Conservation (phyloP, 495 filamentous ascomycete genomes). For the Annulohypoxylon maeteangense region DNA sequence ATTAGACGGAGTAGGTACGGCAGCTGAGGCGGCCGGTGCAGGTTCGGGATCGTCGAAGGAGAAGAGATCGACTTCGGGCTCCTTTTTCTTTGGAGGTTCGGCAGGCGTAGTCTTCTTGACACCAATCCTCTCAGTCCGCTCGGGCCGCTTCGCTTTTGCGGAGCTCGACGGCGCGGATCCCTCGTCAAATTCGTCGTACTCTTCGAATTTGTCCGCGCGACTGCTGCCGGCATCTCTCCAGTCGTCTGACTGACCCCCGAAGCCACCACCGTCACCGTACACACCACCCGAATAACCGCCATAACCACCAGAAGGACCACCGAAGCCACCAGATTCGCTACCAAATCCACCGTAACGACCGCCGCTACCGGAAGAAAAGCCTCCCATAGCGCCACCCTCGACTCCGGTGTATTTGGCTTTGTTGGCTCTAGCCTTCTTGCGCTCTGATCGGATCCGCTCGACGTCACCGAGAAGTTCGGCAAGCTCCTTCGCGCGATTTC, state of each 20-base stretch:
- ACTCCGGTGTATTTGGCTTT: slow-evolving; percentile 95
- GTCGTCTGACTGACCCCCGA: slow-evolving; percentile 73
- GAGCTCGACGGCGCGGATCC: slow-evolving; percentile 63
- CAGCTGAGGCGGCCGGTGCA: slow-evolving; percentile 60
- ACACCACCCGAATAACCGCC: slow-evolving; percentile 90
- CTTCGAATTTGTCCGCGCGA: slow-evolving; percentile 82
- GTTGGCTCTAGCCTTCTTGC: slow-evolving; percentile 91
- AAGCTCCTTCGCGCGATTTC: slow-evolving; percentile 94
- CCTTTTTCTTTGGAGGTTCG: slow-evolving; percentile 78
- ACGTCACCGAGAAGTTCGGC: slow-evolving; percentile 94
- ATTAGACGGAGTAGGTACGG: slow-evolving; percentile 57
- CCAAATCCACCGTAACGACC: slow-evolving; percentile 90
- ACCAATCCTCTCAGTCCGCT: slow-evolving; percentile 53
- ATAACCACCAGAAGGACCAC: slow-evolving; percentile 70
- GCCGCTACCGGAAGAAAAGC: slow-evolving; percentile 57
- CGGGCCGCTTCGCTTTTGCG: slow-evolving; percentile 56
- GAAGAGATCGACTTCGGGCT: slow-evolving; percentile 87
- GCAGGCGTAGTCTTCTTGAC: slow-evolving; percentile 62
- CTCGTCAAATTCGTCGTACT: slow-evolving; percentile 97
- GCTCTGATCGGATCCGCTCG: slow-evolving; percentile 87
- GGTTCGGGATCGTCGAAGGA: slow-evolving; percentile 79
- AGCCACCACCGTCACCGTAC: slow-evolving; percentile 93
- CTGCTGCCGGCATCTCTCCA: slow-evolving; percentile 66
- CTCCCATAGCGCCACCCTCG: slow-evolving; percentile 77
- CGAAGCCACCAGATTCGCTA: slow-evolving; percentile 71